These are phyloP conservation scores for Pseudocercospora cruenta DNA, from an alignment of 2,329 filamentous ascomycete genomes.

Conservation along the genomic window DNA sequence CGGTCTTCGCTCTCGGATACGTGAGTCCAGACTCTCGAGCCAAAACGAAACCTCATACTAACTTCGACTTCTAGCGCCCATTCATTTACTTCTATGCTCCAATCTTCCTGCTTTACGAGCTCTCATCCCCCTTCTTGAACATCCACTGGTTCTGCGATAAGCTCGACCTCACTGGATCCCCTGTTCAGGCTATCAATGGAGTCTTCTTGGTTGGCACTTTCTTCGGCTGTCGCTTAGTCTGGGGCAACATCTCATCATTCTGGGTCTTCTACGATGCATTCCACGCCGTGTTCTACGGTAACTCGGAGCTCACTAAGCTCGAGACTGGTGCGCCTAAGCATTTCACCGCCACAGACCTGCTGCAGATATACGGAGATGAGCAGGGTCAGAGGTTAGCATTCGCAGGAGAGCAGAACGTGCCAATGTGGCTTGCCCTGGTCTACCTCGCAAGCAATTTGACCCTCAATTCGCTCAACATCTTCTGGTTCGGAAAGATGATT, in stretches of 20 bases:
- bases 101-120: slow-evolving; percentile 84
- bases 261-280: slow-evolving; percentile 72
- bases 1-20: slow-evolving; percentile 77
- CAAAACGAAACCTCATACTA: not conserved
- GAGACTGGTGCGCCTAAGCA: slow-evolving; percentile 21
- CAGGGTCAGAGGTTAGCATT: slow-evolving; percentile 34
- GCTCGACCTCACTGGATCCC: slow-evolving; percentile 75
- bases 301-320: slow-evolving; percentile 25
- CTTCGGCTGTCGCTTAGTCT: slow-evolving; percentile 75
- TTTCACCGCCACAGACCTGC: slow-evolving; percentile 24
- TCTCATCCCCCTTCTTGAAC: slow-evolving; percentile 83
- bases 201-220: slow-evolving; percentile 72
- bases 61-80: slow-evolving; percentile 61
- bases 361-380: slow-evolving; percentile 31
- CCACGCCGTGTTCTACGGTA: slow-evolving; percentile 43
- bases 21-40: slow-evolving; percentile 56
- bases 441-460: slow-evolving; percentile 73
- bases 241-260: slow-evolving; percentile 70
- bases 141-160: slow-evolving; percentile 94
- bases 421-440: slow-evolving; percentile 68
- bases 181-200: slow-evolving; percentile 76
- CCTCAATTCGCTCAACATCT: slow-evolving; percentile 77
- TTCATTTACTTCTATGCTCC: slow-evolving; percentile 83
- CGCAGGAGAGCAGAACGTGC: slow-evolving; percentile 50
- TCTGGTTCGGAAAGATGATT: slow-evolving; percentile 89